Evolutionary conservation across 148 eudicot species (phyloP).

Genomic region (Diospyros kaki): DNA sequence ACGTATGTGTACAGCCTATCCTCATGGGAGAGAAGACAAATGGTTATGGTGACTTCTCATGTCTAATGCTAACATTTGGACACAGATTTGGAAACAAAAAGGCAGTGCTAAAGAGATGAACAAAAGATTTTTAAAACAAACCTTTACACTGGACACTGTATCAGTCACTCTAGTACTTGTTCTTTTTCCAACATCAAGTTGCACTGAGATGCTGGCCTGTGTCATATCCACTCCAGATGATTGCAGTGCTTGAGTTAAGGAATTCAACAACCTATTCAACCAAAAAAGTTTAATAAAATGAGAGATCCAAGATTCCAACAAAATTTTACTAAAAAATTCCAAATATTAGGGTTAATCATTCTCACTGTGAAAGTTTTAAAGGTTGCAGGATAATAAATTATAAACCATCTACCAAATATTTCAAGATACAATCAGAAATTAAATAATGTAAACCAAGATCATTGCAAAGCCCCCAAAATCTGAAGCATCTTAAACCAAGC

Average conservation of each 20-base stretch:
- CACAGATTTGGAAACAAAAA: background rate
- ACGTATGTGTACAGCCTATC: too few relatives aligned
- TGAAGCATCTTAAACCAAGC: background rate
- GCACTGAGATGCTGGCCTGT: constrained; percentile 75
- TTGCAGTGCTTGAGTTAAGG: constrained; percentile 59
- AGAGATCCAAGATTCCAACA: background rate
- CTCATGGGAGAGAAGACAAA: too few relatives aligned
- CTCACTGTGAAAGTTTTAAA: background rate
- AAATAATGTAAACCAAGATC: background rate
- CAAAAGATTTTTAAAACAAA: constrained; percentile 8
- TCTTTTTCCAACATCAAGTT: constrained; percentile 68
- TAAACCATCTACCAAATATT: background rate
- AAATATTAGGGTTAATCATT: too few relatives aligned
- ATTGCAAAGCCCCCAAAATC: background rate
- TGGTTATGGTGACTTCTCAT: background rate
- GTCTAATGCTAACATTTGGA: background rate
- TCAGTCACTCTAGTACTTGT: constrained; percentile 23
- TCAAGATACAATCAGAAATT: constrained; percentile 1
- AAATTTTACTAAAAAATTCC: background rate
- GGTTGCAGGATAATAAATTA: too few relatives aligned
- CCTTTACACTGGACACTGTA: constrained; percentile 30
- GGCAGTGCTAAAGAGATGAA: background rate
- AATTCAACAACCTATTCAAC: constrained; percentile 60
- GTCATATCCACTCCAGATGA: constrained; percentile 91
- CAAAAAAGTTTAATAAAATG: constrained; percentile 4